Conservation (phyloP, 257 asterid genomes). For the Solanum ossicruentum region DNA sequence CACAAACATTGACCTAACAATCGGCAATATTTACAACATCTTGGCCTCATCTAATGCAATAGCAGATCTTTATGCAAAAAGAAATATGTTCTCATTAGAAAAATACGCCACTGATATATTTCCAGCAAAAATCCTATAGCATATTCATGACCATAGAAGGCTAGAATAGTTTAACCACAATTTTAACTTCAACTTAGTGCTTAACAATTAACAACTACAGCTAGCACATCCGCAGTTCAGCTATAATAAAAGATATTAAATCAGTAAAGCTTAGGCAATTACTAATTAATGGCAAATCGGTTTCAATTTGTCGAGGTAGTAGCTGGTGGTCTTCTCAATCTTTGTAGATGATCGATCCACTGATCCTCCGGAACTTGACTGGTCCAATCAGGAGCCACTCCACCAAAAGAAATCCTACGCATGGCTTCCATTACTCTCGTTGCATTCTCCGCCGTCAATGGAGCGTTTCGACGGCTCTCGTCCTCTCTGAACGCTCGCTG, state of each 20-base stretch:
- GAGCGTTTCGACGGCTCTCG: slow-evolving; percentile 66
- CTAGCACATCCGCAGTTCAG: neutral
- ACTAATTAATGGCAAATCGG: neutral
- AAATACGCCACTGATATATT: neutral
- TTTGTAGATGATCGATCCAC: slow-evolving; percentile 50
- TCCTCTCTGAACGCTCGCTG: slow-evolving; percentile 66
- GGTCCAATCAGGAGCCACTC: slow-evolving; percentile 67
- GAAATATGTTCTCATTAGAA: neutral
- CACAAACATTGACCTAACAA: neutral
- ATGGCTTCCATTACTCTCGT: slow-evolving; percentile 72
- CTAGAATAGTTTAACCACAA: neutral
- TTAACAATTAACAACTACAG: neutral
- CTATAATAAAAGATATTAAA: neutral
- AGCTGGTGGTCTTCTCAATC: slow-evolving; percentile 21
- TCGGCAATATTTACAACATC: neutral
- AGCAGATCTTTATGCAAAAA: neutral
- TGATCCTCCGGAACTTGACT: slow-evolving; percentile 54
- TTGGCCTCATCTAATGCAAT: neutral
- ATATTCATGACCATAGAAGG: neutral
- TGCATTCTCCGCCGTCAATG: slow-evolving; percentile 57
- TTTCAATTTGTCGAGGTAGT: slow-evolving; percentile 2
- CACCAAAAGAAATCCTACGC: slow-evolving; percentile 59
- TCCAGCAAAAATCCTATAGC: neutral
- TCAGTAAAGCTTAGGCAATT: neutral
- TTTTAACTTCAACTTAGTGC: neutral